A percentile compares a stretch with the other conserved stretches of the same genome.
Conservation (phyloP, 2,329 filamentous ascomycete genomes). For the Chaetomium strumarium region DNA sequence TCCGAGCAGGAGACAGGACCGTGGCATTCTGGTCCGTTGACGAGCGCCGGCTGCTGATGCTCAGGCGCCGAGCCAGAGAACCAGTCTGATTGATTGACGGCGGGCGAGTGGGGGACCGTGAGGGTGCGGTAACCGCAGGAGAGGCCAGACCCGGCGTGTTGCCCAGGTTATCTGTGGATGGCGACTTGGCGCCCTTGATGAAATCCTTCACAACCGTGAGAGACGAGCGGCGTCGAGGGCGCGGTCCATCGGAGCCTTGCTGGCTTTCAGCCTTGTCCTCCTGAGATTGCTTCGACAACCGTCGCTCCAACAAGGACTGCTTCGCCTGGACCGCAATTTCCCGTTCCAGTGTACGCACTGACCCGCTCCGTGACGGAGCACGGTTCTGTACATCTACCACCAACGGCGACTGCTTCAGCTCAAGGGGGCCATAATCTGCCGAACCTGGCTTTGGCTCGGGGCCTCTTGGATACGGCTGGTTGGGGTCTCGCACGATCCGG, state of each 20-base stretch:
- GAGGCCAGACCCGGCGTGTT: conserved; percentile 18
- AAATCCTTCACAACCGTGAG: conserved; percentile 55
- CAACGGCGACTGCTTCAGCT: conserved; percentile 55
- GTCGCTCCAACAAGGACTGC: conserved; percentile 44
- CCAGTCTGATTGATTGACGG: conserved; percentile 43
- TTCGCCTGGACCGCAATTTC: conserved; percentile 23
- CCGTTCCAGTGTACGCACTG: conserved; percentile 21
- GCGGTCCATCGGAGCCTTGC: conserved; percentile 19
- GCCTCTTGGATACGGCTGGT: conserved; percentile 36
- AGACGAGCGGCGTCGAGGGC: conserved; percentile 47
- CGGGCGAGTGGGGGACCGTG: conserved; percentile 43
- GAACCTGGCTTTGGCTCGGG: conserved; percentile 38
- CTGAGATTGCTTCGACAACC: conserved; percentile 38
- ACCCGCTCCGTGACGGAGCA: conserved; percentile 26
- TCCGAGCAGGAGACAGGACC: conserved; percentile 36
- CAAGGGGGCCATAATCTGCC: conserved; percentile 42
- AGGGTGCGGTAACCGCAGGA: conserved; percentile 20
- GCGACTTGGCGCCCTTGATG: conserved; percentile 47
- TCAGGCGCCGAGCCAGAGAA: conserved; percentile 56
- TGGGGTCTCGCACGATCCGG: conserved; percentile 66
- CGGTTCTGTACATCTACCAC: conserved; percentile 51
- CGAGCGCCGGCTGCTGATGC: conserved; percentile 56
- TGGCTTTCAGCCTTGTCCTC: conserved; percentile 33
- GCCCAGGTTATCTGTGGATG: conserved; percentile 40
- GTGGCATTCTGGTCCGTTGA: conserved; percentile 43